phyloP scores from a whole-genome alignment of 2,329 filamentous ascomycete species.

The Dactylonectria macrodidyma region DNA sequence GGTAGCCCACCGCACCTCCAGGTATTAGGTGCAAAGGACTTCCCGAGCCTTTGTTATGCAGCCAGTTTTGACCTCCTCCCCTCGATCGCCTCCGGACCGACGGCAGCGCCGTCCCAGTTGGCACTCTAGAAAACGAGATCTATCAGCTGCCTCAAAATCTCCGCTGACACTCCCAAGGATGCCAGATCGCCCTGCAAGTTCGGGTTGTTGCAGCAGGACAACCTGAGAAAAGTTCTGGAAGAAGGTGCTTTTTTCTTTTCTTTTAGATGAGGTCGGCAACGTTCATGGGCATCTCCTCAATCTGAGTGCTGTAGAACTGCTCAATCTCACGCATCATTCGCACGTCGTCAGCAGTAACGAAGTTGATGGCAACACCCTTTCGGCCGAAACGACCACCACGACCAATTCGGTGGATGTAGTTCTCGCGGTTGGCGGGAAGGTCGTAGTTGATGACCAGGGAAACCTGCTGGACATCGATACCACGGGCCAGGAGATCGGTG shows the following conservation, averaged over 20 bases:
- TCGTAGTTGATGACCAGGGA: constrained; percentile 99
- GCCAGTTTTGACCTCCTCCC: constrained; percentile 51
- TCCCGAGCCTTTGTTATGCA: constrained; percentile 57
- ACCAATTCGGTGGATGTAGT: constrained; percentile 99
- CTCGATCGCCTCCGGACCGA: constrained; percentile 49
- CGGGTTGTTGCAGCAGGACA: constrained; percentile 39
- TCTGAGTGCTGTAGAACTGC: constrained; percentile 99
- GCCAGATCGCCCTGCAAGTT: constrained; percentile 48
- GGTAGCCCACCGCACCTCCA: constrained; percentile 56
- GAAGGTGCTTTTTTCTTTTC: constrained; percentile 35
- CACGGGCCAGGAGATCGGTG: constrained; percentile 97
- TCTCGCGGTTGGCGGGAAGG: constrained; percentile 97
- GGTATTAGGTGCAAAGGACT: constrained; percentile 57
- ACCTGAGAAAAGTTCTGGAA: constrained; percentile 44
- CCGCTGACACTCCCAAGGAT: constrained; percentile 50
- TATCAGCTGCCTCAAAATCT: constrained; percentile 57
- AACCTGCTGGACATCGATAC: constrained; percentile 99
- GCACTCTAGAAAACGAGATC: constrained; percentile 58
- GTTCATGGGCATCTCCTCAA: constrained; percentile 99
- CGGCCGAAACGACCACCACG: constrained; percentile 99
- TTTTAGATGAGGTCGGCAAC: constrained; percentile 81
- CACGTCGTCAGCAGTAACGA: constrained; percentile 98
- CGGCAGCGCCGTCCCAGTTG: constrained; percentile 47
- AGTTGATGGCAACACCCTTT: constrained; percentile 99
- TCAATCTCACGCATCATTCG: constrained; percentile 99